Evolutionary conservation across 2,329 filamentous ascomycete species (phyloP).

Genomic region (Scleromitrula shiraiana): DNA sequence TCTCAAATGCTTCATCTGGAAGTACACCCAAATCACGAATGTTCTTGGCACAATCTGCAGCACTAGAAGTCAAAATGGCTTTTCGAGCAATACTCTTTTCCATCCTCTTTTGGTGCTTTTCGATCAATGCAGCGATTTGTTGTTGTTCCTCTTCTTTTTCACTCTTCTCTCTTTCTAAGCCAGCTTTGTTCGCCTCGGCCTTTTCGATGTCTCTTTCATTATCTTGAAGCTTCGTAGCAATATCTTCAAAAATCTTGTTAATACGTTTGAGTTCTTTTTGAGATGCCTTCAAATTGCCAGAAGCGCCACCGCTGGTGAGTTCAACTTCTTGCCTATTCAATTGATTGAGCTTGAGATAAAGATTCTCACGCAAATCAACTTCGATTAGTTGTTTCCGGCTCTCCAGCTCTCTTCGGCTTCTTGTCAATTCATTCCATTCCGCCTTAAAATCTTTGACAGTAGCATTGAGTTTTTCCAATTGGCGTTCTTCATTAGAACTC

Average conservation of each 20-base stretch:
- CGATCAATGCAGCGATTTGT: constrained; percentile 68
- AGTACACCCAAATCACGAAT: constrained; percentile 90
- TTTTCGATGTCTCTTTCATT: constrained; percentile 66
- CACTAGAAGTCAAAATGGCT: constrained; percentile 67
- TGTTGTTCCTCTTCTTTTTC: constrained; percentile 66
- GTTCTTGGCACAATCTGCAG: constrained; percentile 74
- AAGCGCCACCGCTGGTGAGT: constrained; percentile 49
- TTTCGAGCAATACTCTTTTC: constrained; percentile 90
- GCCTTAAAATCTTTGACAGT: constrained; percentile 67
- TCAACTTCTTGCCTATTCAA: constrained; percentile 71
- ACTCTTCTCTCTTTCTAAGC: constrained; percentile 39
- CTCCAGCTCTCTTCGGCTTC: constrained; percentile 68
- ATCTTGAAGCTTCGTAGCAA: constrained; percentile 63
- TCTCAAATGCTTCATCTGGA: constrained; percentile 87
- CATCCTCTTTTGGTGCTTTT: constrained; percentile 80
- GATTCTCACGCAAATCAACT: constrained; percentile 79
- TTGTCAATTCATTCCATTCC: constrained; percentile 68
- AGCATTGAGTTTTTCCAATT: constrained; percentile 63
- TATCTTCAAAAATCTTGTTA: constrained; percentile 55
- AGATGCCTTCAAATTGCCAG: constrained; percentile 65
- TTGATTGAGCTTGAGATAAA: constrained; percentile 80
- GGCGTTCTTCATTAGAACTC: constrained; percentile 70
- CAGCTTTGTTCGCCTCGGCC: constrained; percentile 32
- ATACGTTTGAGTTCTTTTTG: constrained; percentile 76
- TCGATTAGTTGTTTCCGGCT: constrained; percentile 76